Evolutionary conservation across 78 protist genomes (phyloP), one percentile per base, ranked within the genome.

Genomic region (Guillardia theta): DNA sequence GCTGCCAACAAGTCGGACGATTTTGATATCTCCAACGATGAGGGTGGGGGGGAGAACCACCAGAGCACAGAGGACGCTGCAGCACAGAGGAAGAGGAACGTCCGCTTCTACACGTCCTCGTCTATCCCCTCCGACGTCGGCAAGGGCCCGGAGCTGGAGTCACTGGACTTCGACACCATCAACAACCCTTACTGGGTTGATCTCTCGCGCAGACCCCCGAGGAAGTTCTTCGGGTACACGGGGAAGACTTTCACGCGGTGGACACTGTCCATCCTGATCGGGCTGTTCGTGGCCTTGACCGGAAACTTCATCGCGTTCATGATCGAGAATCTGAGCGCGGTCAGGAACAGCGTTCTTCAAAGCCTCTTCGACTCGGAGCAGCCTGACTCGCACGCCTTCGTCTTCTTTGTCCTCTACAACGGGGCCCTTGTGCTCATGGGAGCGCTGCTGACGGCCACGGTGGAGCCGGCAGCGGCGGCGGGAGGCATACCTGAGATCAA

Each of bases 401-500:
- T 43, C 9, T 78, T 78, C 48, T 78, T 78, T 50, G 90, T 30
- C 53, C 10, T 43, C 45, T 78, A 78, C 90, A 78, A 78, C 48
- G 24, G 19, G 18, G 2, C 48, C 0, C 90, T 78, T 18, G 90
- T 43, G 44, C 48, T 43, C 21, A 43, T 37, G 10, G 90, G 90
- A 30, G 44, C 90, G 33, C 1, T 6, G 2, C 18, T 78, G 43
- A 78, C 90, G 15, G 90, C 44, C 45, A 9, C 10, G n/a, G 10
- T 78, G 33, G 90, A 88, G 54, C 93, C 93, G 5, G 24, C 93
- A 8, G 54, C 93, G 41, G 93, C 76, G 22, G 93, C 76, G 21
- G 54, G 76, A 22, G 93, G 93, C 3, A 88, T 88, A 19, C 76
- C 93, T 18, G 93, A 88, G 8, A 27, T 88, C 93, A 88, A 88